Percentiles rank a stretch among this genome's conserved stretches.
Evolutionary conservation across 768 basidiomycete genomes (phyloP).

Genomic region (Tylopilus intermedius): DNA sequence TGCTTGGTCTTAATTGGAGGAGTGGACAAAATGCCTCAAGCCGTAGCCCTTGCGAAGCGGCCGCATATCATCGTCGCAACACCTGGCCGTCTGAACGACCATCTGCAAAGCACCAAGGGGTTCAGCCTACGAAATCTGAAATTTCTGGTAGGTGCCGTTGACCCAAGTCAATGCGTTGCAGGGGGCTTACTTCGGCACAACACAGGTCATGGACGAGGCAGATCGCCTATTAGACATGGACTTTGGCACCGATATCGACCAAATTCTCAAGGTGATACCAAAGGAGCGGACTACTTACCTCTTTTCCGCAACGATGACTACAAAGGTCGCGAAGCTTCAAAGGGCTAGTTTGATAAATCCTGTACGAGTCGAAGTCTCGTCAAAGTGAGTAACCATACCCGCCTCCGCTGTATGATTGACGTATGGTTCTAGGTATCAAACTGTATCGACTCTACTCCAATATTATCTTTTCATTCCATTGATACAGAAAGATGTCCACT

Average conservation of each 20-base stretch:
- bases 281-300: slow-evolving; percentile 92
- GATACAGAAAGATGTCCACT: slow-evolving; percentile 85
- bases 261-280: slow-evolving; percentile 92
- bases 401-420: neutral
- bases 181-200: neutral
- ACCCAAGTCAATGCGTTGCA: neutral
- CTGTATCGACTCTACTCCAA: slow-evolving; percentile 90
- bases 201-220: slow-evolving; percentile 94
- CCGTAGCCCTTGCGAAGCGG: slow-evolving; percentile 86
- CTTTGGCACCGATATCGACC: slow-evolving; percentile 92
- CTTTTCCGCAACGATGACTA: slow-evolving; percentile 98
- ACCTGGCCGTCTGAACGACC: slow-evolving; percentile 88
- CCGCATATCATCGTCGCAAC: slow-evolving; percentile 96
- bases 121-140: slow-evolving; percentile 82
- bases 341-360: slow-evolving; percentile 90
- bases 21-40: slow-evolving; percentile 85
- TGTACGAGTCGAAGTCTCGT: slow-evolving; percentile 87
- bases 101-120: slow-evolving; percentile 95
- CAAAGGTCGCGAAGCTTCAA: slow-evolving; percentile 95
- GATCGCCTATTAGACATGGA: slow-evolving; percentile 95
- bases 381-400: slow-evolving; percentile 58
- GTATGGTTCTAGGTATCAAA: slow-evolving; percentile 73
- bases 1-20: slow-evolving; percentile 94
- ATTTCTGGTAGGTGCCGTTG: slow-evolving; percentile 63
- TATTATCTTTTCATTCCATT: slow-evolving; percentile 94